Evolutionary conservation across 1,139 yeast species (phyloP).

Genomic region (Debaryomyces singareniensis): DNA sequence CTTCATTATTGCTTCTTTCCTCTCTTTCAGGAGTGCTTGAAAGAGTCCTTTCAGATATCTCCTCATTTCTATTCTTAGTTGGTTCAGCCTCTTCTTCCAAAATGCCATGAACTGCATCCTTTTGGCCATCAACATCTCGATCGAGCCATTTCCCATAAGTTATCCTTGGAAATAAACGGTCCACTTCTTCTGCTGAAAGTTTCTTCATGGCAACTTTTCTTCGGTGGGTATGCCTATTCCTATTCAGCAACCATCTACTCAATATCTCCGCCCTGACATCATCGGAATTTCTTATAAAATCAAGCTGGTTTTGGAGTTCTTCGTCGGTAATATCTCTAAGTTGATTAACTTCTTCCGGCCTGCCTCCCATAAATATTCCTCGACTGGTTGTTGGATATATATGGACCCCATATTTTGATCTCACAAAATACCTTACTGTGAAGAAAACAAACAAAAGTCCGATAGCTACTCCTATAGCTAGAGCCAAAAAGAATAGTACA

Average conservation of each 20-base stretch:
- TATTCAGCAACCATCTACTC: constrained; percentile 2
- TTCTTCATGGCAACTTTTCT: no score
- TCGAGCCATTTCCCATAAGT: constrained; percentile 57
- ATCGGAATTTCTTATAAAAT: constrained; percentile 11
- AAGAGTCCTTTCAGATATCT: neutral
- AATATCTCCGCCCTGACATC: neutral
- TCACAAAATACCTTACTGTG: constrained; percentile 51
- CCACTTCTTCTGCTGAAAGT: constrained; percentile 55
- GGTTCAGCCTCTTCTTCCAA: constrained; percentile 25
- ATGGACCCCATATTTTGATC: constrained; percentile 52
- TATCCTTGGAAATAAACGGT: constrained; percentile 58
- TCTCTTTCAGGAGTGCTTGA: neutral
- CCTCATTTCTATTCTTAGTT: neutral
- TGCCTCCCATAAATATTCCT: constrained; percentile 8
- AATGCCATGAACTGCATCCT: constrained; percentile 32
- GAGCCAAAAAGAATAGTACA: constrained; percentile 54
- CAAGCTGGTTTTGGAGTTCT: constrained; percentile 31
- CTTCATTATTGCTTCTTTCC: neutral
- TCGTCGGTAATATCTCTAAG: constrained; percentile 11
- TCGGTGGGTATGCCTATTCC: constrained; percentile 34
- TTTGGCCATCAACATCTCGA: constrained; percentile 30
- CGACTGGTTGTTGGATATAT: constrained; percentile 34
- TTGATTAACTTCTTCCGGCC: neutral
- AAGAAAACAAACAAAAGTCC: constrained; percentile 52
- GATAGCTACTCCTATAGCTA: constrained; percentile 55